Percentiles rank a stretch among this genome's conserved stretches.
Evolutionary conservation across 345 rosid species (phyloP).

Genomic region (Melaleuca quinquenervia): DNA sequence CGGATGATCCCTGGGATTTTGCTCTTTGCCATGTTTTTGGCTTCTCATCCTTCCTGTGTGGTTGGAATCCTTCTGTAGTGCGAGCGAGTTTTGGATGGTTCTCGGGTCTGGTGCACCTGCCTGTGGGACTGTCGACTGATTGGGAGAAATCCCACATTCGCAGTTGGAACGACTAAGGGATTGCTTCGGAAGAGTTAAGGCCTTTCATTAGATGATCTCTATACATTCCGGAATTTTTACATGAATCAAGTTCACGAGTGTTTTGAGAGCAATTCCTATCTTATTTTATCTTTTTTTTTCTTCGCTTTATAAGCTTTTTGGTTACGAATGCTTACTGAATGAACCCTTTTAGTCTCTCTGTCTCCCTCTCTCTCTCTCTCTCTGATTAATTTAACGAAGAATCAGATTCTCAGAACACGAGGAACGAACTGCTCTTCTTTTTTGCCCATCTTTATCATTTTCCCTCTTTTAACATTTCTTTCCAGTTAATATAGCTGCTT

Average conservation of each 20-base stretch:
- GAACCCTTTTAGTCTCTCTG: background rate
- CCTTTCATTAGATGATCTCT: background rate
- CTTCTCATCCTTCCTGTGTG: background rate
- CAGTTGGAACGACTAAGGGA: background rate
- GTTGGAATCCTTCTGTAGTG: background rate
- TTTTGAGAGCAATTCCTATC: background rate
- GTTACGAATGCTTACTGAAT: background rate
- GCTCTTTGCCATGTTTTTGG: background rate
- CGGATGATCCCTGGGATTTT: background rate
- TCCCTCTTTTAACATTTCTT: background rate
- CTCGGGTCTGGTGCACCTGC: background rate
- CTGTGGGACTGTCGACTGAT: background rate
- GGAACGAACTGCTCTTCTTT: conserved; percentile 38
- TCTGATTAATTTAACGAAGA: conserved; percentile 48
- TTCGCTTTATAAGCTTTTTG: background rate
- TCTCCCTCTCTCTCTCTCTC: background rate
- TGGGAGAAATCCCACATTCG: background rate
- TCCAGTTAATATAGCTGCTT: background rate
- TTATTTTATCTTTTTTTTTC: background rate
- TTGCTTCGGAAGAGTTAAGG: background rate
- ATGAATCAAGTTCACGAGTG: background rate
- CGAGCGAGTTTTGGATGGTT: background rate
- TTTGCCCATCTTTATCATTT: conserved; percentile 2
- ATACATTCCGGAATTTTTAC: background rate
- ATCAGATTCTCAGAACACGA: conserved; percentile 82